phyloP scores from a whole-genome alignment of 306 rosid species.

The Lablab purpureus region DNA sequence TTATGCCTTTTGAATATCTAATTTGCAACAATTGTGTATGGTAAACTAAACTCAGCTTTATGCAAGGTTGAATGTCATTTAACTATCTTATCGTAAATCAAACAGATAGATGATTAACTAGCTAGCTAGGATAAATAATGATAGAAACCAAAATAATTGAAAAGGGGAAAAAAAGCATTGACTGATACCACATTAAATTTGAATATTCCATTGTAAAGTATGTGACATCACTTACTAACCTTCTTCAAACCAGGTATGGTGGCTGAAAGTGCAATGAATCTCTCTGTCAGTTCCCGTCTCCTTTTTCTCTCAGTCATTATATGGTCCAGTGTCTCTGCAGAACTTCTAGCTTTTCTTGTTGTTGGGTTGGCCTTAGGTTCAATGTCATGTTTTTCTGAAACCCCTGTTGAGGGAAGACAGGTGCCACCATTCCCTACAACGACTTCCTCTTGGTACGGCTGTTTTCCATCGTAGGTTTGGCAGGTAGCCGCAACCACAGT shows the following conservation, averaged over 20 bases:
- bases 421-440: background rate
- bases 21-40: background rate
- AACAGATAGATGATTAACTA: background rate
- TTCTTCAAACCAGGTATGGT: conserved; percentile 51
- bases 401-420: conserved; percentile 17
- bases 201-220: background rate
- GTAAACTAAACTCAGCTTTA: background rate
- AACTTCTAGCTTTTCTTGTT: conserved; percentile 35
- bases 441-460: background rate
- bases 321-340: conserved; percentile 40
- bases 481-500: background rate
- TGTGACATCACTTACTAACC: conserved; percentile 17
- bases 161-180: background rate
- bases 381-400: background rate
- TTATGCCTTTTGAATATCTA: background rate
- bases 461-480: conserved; percentile 31
- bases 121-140: background rate
- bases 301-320: conserved; percentile 49
- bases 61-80: background rate
- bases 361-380: conserved; percentile 31
- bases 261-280: conserved; percentile 49
- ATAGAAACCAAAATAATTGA: background rate
- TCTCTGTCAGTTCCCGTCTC: conserved; percentile 45
- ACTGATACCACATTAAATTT: background rate
- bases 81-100: background rate